Conservation (phyloP, 345 rosid genomes). For the Eucalyptus erythrocorys region DNA sequence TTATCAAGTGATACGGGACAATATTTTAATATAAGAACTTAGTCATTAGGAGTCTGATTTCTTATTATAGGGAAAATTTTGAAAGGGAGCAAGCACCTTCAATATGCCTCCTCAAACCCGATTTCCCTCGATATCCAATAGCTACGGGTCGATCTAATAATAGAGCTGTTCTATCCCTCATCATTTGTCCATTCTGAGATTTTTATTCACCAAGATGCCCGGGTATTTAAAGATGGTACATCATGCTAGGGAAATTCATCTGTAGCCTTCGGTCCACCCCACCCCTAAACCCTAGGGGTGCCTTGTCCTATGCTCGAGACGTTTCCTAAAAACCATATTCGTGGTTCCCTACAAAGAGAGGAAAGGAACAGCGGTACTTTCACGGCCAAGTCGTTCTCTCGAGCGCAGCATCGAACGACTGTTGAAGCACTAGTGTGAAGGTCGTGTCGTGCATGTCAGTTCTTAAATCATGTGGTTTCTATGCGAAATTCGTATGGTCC, state of each 20-base stretch:
- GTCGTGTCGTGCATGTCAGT: not conserved
- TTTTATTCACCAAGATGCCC: not conserved
- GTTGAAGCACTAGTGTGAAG: not conserved
- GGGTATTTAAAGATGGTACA: not conserved
- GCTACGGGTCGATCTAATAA: not conserved
- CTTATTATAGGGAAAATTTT: no score
- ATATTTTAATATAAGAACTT: not conserved
- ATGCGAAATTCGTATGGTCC: not conserved
- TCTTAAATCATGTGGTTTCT: not conserved
- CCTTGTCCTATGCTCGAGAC: not conserved
- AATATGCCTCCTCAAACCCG: not conserved
- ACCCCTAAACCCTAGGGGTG: not conserved
- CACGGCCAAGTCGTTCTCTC: not conserved
- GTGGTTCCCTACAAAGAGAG: not conserved
- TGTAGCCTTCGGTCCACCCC: not conserved
- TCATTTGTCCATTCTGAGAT: not conserved
- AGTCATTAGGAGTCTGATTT: not conserved
- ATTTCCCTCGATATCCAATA: not conserved
- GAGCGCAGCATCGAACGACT: not conserved
- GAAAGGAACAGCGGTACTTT: not conserved
- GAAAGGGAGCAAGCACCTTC: not conserved
- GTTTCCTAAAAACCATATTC: not conserved
- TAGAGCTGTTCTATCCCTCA: not conserved
- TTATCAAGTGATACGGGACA: rapidly evolving
- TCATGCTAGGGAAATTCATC: not conserved